Percentiles rank a stretch among this genome's conserved stretches.
phyloP scores from a whole-genome alignment of 2,329 filamentous ascomycete species.

The Xylariomycetidae sp. region DNA sequence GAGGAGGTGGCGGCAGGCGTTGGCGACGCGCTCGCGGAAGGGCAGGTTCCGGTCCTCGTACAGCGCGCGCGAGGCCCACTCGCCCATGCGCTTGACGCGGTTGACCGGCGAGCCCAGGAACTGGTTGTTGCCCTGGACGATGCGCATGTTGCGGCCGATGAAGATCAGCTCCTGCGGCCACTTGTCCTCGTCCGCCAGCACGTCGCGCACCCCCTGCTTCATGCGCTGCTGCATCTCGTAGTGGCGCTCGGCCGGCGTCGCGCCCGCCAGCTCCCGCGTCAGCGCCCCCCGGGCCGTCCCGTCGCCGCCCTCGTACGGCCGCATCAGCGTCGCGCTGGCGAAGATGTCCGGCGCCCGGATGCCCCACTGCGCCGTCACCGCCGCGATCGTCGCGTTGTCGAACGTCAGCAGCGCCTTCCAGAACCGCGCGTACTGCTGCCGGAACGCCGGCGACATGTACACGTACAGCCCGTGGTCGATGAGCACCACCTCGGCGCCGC shows the following conservation, averaged over 20 bases:
- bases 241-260: constrained; percentile 63
- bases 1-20: constrained; percentile 72
- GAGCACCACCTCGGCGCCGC: constrained; percentile 82
- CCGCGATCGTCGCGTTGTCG: constrained; percentile 72
- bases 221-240: constrained; percentile 87
- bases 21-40: constrained; percentile 54
- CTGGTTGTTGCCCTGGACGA: constrained; percentile 90
- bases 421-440: constrained; percentile 79
- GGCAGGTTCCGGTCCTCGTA: constrained; percentile 65
- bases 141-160: constrained; percentile 84
- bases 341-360: constrained; percentile 87
- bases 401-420: constrained; percentile 95
- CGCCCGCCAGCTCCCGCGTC: constrained; percentile 56
- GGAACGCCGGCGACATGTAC: constrained; percentile 76
- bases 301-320: constrained; percentile 84
- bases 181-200: constrained; percentile 78
- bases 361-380: constrained; percentile 76
- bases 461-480: constrained; percentile 98
- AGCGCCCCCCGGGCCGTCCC: constrained; percentile 57
- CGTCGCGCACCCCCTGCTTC: constrained; percentile 59
- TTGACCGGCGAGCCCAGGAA: constrained; percentile 87
- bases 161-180: constrained; percentile 90
- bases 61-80: constrained; percentile 82
- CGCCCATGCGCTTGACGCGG: constrained; percentile 85
- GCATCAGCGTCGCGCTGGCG: constrained; percentile 81